Conservation (phyloP, 345 rosid genomes). For the Pistacia atlantica region DNA sequence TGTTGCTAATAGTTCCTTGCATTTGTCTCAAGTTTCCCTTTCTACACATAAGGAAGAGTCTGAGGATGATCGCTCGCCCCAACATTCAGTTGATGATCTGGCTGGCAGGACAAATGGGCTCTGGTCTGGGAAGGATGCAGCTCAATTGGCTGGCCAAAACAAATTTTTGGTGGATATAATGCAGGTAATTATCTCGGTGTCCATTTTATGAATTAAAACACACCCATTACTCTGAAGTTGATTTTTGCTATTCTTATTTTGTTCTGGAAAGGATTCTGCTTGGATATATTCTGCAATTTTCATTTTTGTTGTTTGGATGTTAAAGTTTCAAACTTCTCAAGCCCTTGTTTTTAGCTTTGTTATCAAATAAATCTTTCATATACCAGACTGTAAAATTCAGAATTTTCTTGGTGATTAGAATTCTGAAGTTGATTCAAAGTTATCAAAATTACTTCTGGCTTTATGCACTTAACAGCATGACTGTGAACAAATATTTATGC, state of each 20-base stretch:
- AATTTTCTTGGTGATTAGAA: conserved; percentile 2
- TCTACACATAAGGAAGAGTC: conserved; percentile 62
- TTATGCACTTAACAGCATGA: conserved; percentile 15
- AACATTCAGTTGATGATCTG: conserved; percentile 25
- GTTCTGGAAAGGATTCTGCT: not conserved
- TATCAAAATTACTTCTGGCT: conserved; percentile 4
- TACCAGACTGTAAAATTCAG: not conserved
- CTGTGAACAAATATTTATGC: not conserved
- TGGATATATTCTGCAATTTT: not conserved
- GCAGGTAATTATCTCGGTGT: conserved; percentile 36
- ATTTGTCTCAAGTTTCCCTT: conserved; percentile 43
- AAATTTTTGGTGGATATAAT: conserved; percentile 34
- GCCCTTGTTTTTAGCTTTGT: not conserved
- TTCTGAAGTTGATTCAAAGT: conserved; percentile 5
- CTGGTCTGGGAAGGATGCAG: conserved; percentile 27
- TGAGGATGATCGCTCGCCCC: conserved; percentile 48
- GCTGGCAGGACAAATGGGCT: conserved; percentile 27
- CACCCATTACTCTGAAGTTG: not conserved
- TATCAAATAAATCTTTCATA: not conserved
- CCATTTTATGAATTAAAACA: not conserved
- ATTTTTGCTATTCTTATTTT: not conserved
- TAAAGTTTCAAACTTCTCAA: not conserved
- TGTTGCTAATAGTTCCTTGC: conserved; percentile 30
- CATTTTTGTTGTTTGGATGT: not conserved
- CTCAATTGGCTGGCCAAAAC: conserved; percentile 26